Evolutionary conservation across 176 grass and related monocot species (phyloP).

Genomic region (Musa beccarii): DNA sequence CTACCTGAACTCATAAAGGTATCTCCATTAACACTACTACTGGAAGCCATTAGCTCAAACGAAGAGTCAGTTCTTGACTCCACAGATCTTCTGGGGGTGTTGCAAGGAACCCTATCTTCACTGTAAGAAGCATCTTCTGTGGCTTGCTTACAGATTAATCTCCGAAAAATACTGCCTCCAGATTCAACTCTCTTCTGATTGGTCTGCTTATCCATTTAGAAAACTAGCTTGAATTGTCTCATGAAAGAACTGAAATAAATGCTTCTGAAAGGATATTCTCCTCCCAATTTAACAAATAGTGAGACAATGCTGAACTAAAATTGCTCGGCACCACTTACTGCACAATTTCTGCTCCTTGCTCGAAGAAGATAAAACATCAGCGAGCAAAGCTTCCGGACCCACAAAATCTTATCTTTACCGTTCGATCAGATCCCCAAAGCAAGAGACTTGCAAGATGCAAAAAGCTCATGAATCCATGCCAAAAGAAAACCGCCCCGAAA

Average conservation of each 20-base stretch:
- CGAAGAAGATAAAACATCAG: neutral
- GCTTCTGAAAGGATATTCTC: neutral
- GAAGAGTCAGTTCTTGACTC: conserved; percentile 7
- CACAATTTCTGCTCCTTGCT: neutral
- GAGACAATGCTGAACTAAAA: neutral
- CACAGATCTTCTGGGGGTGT: conserved; percentile 35
- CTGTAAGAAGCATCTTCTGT: conserved; percentile 21
- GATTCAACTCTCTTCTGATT: conserved; percentile 27
- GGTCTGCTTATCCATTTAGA: conserved; percentile 45
- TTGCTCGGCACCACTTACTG: neutral
- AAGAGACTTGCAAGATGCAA: neutral
- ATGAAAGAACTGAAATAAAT: neutral
- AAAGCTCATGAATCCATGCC: neutral
- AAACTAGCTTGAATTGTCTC: neutral
- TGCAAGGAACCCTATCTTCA: conserved; percentile 51
- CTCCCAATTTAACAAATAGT: neutral
- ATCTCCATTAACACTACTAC: conserved; percentile 14
- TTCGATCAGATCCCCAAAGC: neutral
- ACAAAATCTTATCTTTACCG: neutral
- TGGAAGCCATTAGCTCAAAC: conserved; percentile 18
- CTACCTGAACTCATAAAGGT: conserved; percentile 28
- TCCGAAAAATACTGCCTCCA: conserved; percentile 28
- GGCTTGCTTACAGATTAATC: conserved; percentile 37
- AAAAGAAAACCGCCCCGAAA: neutral
- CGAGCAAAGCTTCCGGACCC: neutral